phyloP scores from a whole-genome alignment of 805 yeast genomes.

The Torulaspora franciscae region DNA sequence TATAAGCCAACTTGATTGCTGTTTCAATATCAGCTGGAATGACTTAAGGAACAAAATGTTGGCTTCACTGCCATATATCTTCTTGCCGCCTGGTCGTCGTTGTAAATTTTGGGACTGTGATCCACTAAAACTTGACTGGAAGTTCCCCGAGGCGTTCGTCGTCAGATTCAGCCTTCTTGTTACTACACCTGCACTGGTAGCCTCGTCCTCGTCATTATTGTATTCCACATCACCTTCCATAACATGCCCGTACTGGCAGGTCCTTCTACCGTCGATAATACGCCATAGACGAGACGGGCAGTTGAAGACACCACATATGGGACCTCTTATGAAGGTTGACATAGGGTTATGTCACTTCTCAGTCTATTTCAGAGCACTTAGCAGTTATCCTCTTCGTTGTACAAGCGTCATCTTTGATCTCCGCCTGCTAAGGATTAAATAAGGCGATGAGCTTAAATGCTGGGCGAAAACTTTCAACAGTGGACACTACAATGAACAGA shows the following conservation, averaged over 20 bases:
- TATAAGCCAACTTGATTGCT: slow-evolving; percentile 43
- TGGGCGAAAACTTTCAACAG: no score
- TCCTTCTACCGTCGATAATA: slow-evolving; percentile 65
- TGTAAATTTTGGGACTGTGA: slow-evolving; percentile 26
- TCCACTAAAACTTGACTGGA: slow-evolving; percentile 33
- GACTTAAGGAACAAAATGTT: slow-evolving; percentile 41
- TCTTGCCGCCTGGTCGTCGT: slow-evolving; percentile 17
- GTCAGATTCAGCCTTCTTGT: slow-evolving; percentile 55
- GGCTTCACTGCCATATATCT: slow-evolving; percentile 48
- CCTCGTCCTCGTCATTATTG: slow-evolving; percentile 76
- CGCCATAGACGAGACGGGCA: slow-evolving; percentile 78
- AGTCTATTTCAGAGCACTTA: not conserved
- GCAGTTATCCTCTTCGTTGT: not conserved
- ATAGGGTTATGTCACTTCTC: slow-evolving; percentile 9
- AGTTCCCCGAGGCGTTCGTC: slow-evolving; percentile 39
- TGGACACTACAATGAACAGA: no score
- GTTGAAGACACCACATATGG: slow-evolving; percentile 83
- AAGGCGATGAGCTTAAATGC: slow-evolving; percentile 1
- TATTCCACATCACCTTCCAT: slow-evolving; percentile 72
- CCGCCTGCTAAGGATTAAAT: not conserved
- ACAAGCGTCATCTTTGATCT: not conserved
- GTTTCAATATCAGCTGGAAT: slow-evolving; percentile 47
- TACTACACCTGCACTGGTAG: slow-evolving; percentile 36
- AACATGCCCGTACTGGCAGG: slow-evolving; percentile 90
- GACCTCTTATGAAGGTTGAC: slow-evolving; percentile 60